Base-by-base conservation (phyloP, 1,284 basidiomycete species). In the Lignosus rhinocerotis region DNA sequence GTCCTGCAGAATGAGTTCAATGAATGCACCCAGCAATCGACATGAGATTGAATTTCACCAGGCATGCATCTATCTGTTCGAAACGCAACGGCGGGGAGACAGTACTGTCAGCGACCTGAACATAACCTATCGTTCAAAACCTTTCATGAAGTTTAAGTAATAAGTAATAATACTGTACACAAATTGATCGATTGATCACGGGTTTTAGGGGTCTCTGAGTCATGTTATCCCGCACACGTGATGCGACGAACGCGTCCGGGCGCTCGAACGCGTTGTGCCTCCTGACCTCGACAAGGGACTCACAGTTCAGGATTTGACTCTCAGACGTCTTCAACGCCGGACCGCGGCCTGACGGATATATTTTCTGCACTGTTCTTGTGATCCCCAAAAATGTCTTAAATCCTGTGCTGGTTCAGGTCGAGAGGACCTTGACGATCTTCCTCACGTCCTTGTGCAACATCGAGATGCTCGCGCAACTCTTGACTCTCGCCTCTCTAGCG, bases 391-490 rank as follows among this genome's bases (percentile, higher is more conserved):
- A 43, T 39, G 39, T 44, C 47, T 49, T 44, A 49, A 43, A 14
- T 42, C 4, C 25, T 4, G 25, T 25, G 25, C 25, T 25, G 25
- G 9, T 31, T 34, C 31, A 33, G 14, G 12, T 31, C 25, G 39
- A 10, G 30, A n/a, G 14, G 36, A 39, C 16, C 16, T 3, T 21
- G 44, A 36, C 11, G 38, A 2, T 32, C 25, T 45, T 33, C 33
- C 17, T n/a, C 6, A 19, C n/a, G 5, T 33, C 32, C 32, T 10
- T 10, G 31, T 32, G 12, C 42, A 44, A 39, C 7, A 31, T 39
- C 48, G 25, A 33, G 3, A 66, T 66, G 65, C 46, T 58, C 51
- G 34, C 47, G 14, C 50, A 17, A 7, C 25, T 52, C 14, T 14
- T 66, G 14, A 43, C 45, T 11, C n/a, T 66, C 9, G 33, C 48